phyloP scores from a whole-genome alignment of 495 filamentous ascomycete species.

The Neurospora tetrasperma region DNA sequence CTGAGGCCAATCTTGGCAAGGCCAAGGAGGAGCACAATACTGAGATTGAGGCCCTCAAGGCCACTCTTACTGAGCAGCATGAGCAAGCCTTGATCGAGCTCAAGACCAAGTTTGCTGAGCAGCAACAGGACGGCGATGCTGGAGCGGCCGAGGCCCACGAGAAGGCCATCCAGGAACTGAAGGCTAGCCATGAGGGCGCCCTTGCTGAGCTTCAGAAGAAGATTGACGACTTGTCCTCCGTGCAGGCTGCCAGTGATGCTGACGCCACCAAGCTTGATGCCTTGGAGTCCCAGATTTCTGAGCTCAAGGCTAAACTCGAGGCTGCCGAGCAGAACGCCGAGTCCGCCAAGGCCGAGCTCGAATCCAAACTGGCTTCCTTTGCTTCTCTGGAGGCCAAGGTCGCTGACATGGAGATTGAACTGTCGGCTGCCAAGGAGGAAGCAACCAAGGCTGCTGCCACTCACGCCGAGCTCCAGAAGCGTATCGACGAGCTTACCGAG shows the following conservation, averaged over 20 bases:
- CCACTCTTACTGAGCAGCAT: constrained; percentile 32
- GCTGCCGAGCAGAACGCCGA: constrained; percentile 25
- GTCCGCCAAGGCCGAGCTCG: constrained; percentile 29
- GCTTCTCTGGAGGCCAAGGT: constrained; percentile 26
- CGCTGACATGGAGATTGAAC: constrained; percentile 26
- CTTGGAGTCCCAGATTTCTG: constrained; percentile 32
- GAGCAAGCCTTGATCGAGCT: constrained; percentile 28
- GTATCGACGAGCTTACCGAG: constrained; percentile 28
- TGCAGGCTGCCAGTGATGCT: constrained; percentile 18
- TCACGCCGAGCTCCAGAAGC: constrained; percentile 31
- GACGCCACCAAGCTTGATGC: constrained; percentile 25
- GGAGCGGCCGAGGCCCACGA: constrained; percentile 23
- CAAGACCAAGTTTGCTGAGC: constrained; percentile 31
- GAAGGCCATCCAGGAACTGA: constrained; percentile 30
- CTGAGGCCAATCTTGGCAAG: constrained; percentile 21
- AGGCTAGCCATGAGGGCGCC: constrained; percentile 28
- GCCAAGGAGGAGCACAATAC: constrained; percentile 30
- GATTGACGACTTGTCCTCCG: constrained; percentile 30
- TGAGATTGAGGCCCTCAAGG: constrained; percentile 30
- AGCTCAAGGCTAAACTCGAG: constrained; percentile 29
- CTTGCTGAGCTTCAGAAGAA: constrained; percentile 34
- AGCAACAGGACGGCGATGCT: constrained; percentile 27
- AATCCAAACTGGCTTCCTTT: constrained; percentile 21
- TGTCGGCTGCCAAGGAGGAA: constrained; percentile 28
- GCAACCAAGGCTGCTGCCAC: constrained; percentile 27